phyloP scores from a whole-genome alignment of 805 yeast genomes.

The Yarrowia sp. region DNA sequence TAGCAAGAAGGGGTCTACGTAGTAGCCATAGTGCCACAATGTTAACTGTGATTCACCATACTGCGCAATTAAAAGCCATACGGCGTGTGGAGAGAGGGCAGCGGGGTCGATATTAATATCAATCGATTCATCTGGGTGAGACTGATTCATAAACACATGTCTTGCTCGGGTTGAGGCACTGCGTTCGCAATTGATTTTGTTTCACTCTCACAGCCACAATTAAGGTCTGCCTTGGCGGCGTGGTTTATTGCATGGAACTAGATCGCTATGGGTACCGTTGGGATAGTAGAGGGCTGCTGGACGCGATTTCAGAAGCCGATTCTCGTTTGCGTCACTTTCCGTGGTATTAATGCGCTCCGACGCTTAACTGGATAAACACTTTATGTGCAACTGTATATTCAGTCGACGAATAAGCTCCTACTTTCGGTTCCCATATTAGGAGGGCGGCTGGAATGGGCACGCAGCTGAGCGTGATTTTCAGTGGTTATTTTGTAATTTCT shows the following conservation, averaged over 20 bases:
- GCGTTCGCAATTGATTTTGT: background rate
- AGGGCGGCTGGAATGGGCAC: slow-evolving; percentile 2
- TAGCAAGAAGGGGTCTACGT: background rate
- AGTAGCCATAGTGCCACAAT: background rate
- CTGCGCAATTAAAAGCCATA: background rate
- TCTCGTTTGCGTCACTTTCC: background rate
- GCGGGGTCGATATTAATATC: background rate
- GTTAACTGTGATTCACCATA: background rate
- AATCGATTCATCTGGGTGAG: background rate
- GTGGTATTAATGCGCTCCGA: background rate
- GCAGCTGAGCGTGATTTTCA: background rate
- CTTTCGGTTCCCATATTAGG: background rate
- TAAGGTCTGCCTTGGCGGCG: background rate
- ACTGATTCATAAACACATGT: background rate
- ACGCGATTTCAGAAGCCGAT: background rate
- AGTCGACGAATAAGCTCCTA: background rate
- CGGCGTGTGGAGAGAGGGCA: background rate
- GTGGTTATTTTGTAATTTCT: background rate
- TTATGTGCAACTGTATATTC: background rate
- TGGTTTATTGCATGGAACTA: background rate
- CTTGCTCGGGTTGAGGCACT: background rate
- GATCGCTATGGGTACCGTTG: background rate
- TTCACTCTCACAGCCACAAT: background rate
- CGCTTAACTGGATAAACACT: background rate
- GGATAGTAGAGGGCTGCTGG: background rate